phyloP scores from a whole-genome alignment of 352 stramenopile genomes.

The Phytophthora pinifolia region DNA sequence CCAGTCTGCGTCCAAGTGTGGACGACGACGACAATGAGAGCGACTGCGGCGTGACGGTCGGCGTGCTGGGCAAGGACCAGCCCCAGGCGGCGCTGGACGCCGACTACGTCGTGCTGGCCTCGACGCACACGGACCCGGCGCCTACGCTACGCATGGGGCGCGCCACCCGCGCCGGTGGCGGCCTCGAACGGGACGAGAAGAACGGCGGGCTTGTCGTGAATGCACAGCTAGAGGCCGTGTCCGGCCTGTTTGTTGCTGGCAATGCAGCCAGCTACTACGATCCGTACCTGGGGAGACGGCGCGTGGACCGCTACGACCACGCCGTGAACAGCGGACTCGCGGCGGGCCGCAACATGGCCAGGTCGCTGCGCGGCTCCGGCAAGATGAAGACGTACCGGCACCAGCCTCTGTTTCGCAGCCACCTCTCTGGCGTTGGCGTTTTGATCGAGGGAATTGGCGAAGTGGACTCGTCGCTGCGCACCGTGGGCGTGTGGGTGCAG shows the following conservation, averaged over 20 bases:
- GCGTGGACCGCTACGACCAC: slow-evolving; percentile 92
- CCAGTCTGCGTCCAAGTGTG: slow-evolving; percentile 59
- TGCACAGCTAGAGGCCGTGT: slow-evolving; percentile 86
- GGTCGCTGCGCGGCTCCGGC: slow-evolving; percentile 33
- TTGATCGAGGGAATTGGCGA: slow-evolving; percentile 86
- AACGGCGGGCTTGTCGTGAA: slow-evolving; percentile 93
- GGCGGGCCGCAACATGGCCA: slow-evolving; percentile 88
- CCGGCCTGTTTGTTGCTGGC: slow-evolving; percentile 89
- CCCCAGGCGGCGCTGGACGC: slow-evolving; percentile 59
- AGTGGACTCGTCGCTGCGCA: slow-evolving; percentile 75
- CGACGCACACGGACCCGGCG: slow-evolving; percentile 86
- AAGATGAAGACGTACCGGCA: slow-evolving; percentile 88
- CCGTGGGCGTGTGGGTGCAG: slow-evolving; percentile 85
- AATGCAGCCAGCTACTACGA: slow-evolving; percentile 92
- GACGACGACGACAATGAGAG: slow-evolving; percentile 47
- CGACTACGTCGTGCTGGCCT: slow-evolving; percentile 92
- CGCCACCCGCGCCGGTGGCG: slow-evolving; percentile 40
- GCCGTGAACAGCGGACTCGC: slow-evolving; percentile 91
- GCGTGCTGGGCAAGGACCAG: slow-evolving; percentile 68
- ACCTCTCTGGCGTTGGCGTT: slow-evolving; percentile 72
- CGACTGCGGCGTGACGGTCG: slow-evolving; percentile 44
- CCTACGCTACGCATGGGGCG: slow-evolving; percentile 63
- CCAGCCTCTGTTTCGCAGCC: slow-evolving; percentile 87
- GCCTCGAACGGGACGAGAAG: slow-evolving; percentile 81
- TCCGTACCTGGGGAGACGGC: slow-evolving; percentile 77